phyloP scores from a whole-genome alignment of 2,329 filamentous ascomycete genomes.

The Reticulascus tulasneorum region DNA sequence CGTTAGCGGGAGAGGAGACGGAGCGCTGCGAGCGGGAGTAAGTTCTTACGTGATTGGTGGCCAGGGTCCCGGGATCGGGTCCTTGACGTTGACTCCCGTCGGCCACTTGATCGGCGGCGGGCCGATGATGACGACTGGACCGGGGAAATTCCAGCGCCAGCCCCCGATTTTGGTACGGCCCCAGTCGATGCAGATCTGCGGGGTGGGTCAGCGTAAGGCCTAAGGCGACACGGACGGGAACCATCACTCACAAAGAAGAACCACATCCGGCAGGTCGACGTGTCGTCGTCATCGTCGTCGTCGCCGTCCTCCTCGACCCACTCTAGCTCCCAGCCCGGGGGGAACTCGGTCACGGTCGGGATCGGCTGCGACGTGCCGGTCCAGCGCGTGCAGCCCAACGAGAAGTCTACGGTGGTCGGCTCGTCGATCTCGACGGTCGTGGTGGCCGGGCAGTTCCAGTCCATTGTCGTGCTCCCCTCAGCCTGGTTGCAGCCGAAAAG shows the following conservation, averaged over 20 bases:
- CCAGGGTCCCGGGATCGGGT: not conserved
- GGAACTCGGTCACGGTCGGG: not conserved
- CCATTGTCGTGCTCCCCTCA: not conserved
- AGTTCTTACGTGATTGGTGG: not conserved
- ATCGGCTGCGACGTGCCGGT: not conserved
- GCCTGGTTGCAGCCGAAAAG: not conserved
- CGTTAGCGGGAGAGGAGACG: not conserved
- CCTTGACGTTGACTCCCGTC: not conserved
- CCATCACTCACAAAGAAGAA: constrained; percentile 3
- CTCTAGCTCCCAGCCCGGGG: not conserved
- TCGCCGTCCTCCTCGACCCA: constrained; percentile 1
- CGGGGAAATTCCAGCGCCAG: constrained; percentile 1
- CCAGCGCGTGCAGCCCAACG: not conserved
- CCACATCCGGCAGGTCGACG: constrained; percentile 2
- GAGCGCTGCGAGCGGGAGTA: too few species aligned
- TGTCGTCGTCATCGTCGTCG: not conserved
- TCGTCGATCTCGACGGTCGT: not conserved
- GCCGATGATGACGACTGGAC: not conserved
- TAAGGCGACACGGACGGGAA: not conserved
- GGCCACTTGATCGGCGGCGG: constrained; percentile 2
- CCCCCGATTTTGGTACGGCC: not conserved
- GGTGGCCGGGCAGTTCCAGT: not conserved
- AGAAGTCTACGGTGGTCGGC: not conserved
- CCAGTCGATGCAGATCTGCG: constrained; percentile 1
- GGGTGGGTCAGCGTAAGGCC: not conserved